These are phyloP conservation scores for Rhododendron kiyosumense DNA, from an alignment of 148 eudicot species.

Conservation along the genomic window DNA sequence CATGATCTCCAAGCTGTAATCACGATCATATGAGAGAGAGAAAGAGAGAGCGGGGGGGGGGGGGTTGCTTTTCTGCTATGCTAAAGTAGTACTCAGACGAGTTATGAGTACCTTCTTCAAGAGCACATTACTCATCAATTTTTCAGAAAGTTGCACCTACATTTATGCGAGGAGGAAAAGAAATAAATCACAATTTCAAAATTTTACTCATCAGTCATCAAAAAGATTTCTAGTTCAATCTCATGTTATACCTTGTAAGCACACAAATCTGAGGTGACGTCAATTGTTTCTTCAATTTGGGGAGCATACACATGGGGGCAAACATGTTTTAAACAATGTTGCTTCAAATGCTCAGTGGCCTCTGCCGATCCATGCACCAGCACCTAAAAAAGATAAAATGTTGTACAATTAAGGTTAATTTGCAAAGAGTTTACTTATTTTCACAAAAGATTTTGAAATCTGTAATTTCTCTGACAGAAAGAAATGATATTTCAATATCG, in stretches of 20 bases:
- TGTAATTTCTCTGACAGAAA: neutral
- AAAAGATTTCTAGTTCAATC: neutral
- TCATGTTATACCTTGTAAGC: constrained; percentile 73
- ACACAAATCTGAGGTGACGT: constrained; percentile 97
- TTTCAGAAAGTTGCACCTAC: constrained; percentile 96
- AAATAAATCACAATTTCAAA: constrained; percentile 8
- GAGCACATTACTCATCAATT: constrained; percentile 88
- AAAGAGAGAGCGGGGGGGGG: neutral
- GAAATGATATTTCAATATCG: neutral
- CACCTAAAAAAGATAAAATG: constrained; percentile 45
- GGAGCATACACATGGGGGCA: constrained; percentile 98
- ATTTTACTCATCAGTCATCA: neutral
- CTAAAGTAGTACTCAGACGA: neutral
- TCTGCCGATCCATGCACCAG: constrained; percentile 99
- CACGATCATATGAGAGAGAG: constrained; percentile 7
- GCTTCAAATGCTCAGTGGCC: constrained; percentile 98
- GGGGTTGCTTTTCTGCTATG: neutral
- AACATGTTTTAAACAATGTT: constrained; percentile 84
- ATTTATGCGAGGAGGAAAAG: constrained; percentile 6
- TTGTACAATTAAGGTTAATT: neutral
- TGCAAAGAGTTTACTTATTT: neutral
- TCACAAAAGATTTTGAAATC: neutral
- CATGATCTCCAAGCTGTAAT: constrained; percentile 91
- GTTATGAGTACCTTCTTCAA: constrained; percentile 68
- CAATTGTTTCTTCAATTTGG: constrained; percentile 89